Evolutionary conservation across 805 yeast genomes (phyloP).

Genomic region (Nakazawaea ernobii): DNA sequence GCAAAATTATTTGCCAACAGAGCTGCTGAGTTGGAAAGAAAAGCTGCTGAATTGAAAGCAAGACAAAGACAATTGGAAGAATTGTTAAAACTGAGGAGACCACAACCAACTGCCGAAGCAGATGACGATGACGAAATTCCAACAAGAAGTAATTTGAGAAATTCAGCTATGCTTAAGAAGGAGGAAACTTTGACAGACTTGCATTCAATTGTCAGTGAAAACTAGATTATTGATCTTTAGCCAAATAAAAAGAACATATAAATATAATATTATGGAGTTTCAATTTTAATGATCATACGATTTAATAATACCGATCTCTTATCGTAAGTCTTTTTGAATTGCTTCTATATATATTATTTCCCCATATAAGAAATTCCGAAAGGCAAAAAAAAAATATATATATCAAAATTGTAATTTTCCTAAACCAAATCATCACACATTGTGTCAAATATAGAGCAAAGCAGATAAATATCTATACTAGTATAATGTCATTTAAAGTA

Average conservation of each 20-base stretch:
- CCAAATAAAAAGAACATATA: neutral
- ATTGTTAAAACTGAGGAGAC: slow-evolving; percentile 26
- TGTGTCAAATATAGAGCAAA: no score
- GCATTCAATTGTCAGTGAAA: slow-evolving; percentile 34
- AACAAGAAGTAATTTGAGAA: neutral
- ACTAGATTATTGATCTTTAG: slow-evolving; percentile 8
- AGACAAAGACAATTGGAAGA: slow-evolving; percentile 53
- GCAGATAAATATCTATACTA: no score
- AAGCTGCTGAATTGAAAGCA: slow-evolving; percentile 65
- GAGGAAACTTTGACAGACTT: slow-evolving; percentile 53
- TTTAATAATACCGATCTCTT: no score
- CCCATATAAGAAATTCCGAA: no score
- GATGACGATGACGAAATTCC: slow-evolving; percentile 2
- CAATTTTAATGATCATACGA: neutral
- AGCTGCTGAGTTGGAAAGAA: slow-evolving; percentile 71
- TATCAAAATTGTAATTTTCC: neutral
- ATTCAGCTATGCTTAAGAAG: slow-evolving; percentile 26
- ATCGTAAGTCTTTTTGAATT: no score
- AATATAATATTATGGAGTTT: neutral
- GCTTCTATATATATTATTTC: no score
- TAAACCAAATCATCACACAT: no score
- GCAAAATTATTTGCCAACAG: slow-evolving; percentile 68
- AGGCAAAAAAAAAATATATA: no score
- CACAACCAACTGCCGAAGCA: neutral
- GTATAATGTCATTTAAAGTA: slow-evolving; percentile 28